phyloP scores from a whole-genome alignment of 495 filamentous ascomycete genomes.

The Penicillium egyptiacum region DNA sequence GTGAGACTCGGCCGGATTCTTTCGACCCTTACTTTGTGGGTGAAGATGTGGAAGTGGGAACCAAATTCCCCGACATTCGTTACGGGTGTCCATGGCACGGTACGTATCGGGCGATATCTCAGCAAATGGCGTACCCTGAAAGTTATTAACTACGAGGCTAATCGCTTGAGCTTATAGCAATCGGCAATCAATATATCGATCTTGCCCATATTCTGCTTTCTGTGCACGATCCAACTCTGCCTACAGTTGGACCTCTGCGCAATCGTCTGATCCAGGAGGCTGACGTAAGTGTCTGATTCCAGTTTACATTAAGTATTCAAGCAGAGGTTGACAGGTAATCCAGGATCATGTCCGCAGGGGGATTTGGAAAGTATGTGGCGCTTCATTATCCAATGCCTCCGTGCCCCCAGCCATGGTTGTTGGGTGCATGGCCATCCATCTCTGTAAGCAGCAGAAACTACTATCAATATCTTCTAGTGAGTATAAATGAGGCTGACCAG shows the following conservation, averaged over 20 bases:
- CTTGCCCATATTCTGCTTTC: conserved; percentile 22
- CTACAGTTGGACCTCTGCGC: conserved; percentile 23
- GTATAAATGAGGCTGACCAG: conserved; percentile 3
- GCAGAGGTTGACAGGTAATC: not conserved
- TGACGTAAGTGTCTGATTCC: conserved; percentile 19
- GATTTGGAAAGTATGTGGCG: conserved; percentile 29
- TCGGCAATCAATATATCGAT: conserved; percentile 27
- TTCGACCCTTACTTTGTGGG: conserved; percentile 29
- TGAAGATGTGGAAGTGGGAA: conserved; percentile 21
- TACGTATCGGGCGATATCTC: not conserved
- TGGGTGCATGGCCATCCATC: conserved; percentile 29
- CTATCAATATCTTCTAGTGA: not conserved
- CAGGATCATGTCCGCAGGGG: conserved; percentile 26
- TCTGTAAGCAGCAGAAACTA: conserved; percentile 17
- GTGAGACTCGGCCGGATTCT: conserved; percentile 19
- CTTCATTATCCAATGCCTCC: conserved; percentile 26
- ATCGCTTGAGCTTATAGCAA: conserved; percentile 14
- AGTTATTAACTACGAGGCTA: not conserved
- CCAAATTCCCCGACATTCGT: conserved; percentile 25
- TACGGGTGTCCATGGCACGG: conserved; percentile 29
- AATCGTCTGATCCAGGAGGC: conserved; percentile 18
- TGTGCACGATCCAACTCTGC: conserved; percentile 25
- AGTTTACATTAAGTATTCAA: not conserved
- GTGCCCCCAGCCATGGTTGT: conserved; percentile 30
- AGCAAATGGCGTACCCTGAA: no score